Evolutionary conservation across 1,284 basidiomycete genomes (phyloP).

Genomic region (Amylostereum chailletii): DNA sequence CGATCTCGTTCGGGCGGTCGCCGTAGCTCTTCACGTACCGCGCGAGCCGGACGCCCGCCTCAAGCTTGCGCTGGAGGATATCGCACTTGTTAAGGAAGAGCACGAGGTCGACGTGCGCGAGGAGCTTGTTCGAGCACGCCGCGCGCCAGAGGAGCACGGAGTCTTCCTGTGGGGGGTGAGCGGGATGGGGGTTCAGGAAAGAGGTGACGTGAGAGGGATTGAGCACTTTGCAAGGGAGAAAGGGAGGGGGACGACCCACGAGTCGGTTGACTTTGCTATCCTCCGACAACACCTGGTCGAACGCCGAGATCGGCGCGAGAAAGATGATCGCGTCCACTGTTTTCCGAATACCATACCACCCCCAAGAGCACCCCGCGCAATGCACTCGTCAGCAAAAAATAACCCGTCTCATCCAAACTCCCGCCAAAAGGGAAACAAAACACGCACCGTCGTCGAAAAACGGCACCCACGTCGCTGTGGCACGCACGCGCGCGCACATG

Average conservation of each 20-base stretch:
- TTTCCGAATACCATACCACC: no score
- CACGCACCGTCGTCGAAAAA: constrained; percentile 66
- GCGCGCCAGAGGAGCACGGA: constrained; percentile 75
- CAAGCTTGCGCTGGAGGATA: constrained; percentile 58
- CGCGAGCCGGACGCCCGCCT: constrained; percentile 47
- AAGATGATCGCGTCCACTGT: constrained; percentile 66
- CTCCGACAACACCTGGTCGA: constrained; percentile 69
- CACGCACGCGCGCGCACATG: background rate
- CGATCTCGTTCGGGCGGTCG: constrained; percentile 63
- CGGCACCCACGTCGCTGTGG: constrained; percentile 56
- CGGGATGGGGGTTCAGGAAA: constrained; percentile 7
- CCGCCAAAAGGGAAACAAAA: background rate
- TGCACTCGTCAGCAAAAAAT: constrained; percentile 14
- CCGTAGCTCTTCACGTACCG: constrained; percentile 70
- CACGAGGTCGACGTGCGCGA: constrained; percentile 64
- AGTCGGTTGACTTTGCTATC: constrained; percentile 64
- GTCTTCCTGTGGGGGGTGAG: constrained; percentile 46
- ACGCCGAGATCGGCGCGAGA: constrained; percentile 71
- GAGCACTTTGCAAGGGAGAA: background rate
- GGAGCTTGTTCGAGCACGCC: constrained; percentile 64
- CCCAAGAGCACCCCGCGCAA: constrained; percentile 11
- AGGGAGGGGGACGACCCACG: constrained; percentile 27
- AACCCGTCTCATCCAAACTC: constrained; percentile 1
- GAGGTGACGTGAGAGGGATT: background rate
- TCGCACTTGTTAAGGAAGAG: constrained; percentile 79